Evolutionary conservation across 2,329 filamentous ascomycete genomes (phyloP), one percentile per base, ranked within the genome.

Genomic region (Teratosphaeria zuluensis): DNA sequence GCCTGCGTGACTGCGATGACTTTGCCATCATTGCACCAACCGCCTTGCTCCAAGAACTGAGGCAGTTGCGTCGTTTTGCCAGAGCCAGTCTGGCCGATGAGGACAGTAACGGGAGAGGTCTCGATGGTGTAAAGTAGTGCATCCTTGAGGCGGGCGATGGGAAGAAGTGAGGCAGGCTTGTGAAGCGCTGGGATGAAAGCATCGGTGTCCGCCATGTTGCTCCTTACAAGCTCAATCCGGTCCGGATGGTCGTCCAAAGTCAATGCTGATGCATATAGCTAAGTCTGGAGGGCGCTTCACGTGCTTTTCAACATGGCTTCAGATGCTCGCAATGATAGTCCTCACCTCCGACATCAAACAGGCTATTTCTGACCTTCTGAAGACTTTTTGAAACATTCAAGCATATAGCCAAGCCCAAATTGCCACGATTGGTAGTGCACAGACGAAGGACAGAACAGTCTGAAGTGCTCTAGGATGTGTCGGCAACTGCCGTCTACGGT

Each of bases 21-120:
- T 70, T 92, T 95, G 21, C 89, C 90, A 70, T 91, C 83, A 31
- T 81, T 80, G 70, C 90, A 92, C 92, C 92, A 97, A 74, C 92
- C 92, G 68, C 88, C 89, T 66, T 89, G 81, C 59, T 95, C 86
- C 12, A 97, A 81, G 67, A 88, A 97, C 66, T 96, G 92, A 0
- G 94, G 94, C 51, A 97, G 87, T 71, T 97, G 94, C 0, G 94
- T 97, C 1, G 92, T 96, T 75, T 97, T 97, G 51, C 92, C 92
- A 28, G 89, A 95, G 3, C 94, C 94, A 1, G 94, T 97, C 70
- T 96, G 91, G 8, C 92, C 94, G 57, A 97, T 85, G 12, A 97
- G 84, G 55, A 97, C 90, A 0, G 89, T 92, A 59, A 97, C 87
- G 0, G 89, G 87, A 63, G 84, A 84, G 7, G 84, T 91, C 72